Base-by-base conservation (phyloP, 2,329 filamentous ascomycete genomes). In the Sporothrix mexicana region DNA sequence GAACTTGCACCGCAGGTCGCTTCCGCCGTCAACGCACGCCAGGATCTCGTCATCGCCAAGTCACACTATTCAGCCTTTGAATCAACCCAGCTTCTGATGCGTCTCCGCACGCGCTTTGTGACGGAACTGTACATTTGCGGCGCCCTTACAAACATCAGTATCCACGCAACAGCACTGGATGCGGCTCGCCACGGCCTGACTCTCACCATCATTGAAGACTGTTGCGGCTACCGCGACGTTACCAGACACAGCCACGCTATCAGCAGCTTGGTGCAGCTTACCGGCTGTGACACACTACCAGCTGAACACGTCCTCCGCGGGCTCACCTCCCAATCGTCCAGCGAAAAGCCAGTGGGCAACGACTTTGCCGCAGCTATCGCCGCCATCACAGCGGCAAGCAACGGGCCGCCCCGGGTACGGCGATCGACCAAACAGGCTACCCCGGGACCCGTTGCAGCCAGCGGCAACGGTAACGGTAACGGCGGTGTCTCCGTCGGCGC, bases 101-200 rank as follows among this genome's bases (percentile, higher is more conserved):
- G 90, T n/a, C 83, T 98, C 62, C 89, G 95, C n/a, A 90, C 90
- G n/a, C 92, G 91, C 75, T 91, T 98, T 76, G 90, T 97, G 73
- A 97, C 94, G 1, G 93, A 98, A 78, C 84, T 99, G 13, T 98
- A 93, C 81, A 88, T 98, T 30, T 97, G 93, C 78, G 96, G 96
- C 25, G 92, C 92, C 61, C 87, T 97, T 67, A 93, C 92, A 59
- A 98, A 98, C 78, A 85, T 97, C 49, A 95, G 94, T 45, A 91
- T 98, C 64, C 94, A 96, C 79, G 95, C 96, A 8, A 98, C 95
- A 0, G 94, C 94, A 3, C 86, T 97, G 75, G 96, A 98, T 79
- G 96, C 95, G 12, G 95, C 93, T 1, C 89, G 92, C 23, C 92
- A 98, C 80, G 96, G 95, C 4, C 90, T 97, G 78, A 86, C 89